phyloP scores from a whole-genome alignment of 2,329 filamentous ascomycete species.

The Phyllosticta paracitricarpa region DNA sequence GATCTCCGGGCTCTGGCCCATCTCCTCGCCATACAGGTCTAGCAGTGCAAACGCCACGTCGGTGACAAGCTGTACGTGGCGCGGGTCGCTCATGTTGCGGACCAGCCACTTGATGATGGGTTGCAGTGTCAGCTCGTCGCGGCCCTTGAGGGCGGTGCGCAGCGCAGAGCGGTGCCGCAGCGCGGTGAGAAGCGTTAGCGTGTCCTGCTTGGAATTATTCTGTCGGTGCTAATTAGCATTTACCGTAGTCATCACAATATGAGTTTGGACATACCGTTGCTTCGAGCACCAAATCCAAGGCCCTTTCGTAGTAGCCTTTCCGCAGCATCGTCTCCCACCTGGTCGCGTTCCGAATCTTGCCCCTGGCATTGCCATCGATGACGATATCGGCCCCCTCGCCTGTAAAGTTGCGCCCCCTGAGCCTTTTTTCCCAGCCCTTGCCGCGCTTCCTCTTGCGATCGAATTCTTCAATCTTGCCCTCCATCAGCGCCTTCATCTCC shows the following conservation, averaged over 20 bases:
- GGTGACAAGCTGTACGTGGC: constrained; percentile 69
- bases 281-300: constrained; percentile 67
- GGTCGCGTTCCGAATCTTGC: constrained; percentile 51
- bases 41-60: constrained; percentile 75
- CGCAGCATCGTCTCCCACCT: constrained; percentile 79
- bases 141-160: constrained; percentile 65
- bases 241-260: no score
- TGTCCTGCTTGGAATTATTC: constrained; percentile 19
- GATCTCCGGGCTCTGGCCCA: constrained; percentile 63
- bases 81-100: constrained; percentile 70
- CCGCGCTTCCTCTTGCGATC: constrained; percentile 57
- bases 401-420: constrained; percentile 65
- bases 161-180: constrained; percentile 82
- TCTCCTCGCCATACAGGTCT: constrained; percentile 76
- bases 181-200: constrained; percentile 71
- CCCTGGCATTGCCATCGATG: constrained; percentile 63
- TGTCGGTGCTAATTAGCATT: not conserved
- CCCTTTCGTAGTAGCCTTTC: constrained; percentile 63
- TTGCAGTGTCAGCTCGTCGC: constrained; percentile 71
- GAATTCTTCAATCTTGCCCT: constrained; percentile 67
- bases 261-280: constrained; percentile 21
- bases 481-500: constrained; percentile 73
- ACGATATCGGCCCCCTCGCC: constrained; percentile 82
- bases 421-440: constrained; percentile 50
- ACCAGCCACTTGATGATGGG: constrained; percentile 78